Percentiles rank a stretch among this genome's conserved stretches.
Conservation (phyloP, 1,284 basidiomycete genomes). For the Irpex sp. region DNA sequence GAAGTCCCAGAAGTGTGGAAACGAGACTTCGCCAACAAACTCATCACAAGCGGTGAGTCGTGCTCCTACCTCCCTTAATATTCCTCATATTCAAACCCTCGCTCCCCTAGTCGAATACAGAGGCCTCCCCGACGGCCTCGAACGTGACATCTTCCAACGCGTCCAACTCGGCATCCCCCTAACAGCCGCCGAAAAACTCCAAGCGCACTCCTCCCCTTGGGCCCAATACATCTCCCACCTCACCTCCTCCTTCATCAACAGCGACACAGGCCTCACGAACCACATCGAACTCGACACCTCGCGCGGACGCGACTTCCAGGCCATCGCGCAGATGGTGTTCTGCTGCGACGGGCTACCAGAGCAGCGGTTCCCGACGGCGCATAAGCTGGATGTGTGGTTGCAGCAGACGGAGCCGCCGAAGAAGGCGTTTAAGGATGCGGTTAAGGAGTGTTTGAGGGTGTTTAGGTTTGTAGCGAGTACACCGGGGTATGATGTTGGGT, state of each 20-base stretch:
- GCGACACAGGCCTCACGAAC: constrained; percentile 36
- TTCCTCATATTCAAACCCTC: too few relatives aligned
- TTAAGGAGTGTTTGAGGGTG: constrained; percentile 43
- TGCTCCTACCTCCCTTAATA: too few relatives aligned
- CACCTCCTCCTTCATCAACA: too few relatives aligned
- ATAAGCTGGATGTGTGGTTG: constrained; percentile 57
- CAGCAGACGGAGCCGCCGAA: constrained; percentile 36
- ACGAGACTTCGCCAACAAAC: constrained; percentile 42
- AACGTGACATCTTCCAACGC: constrained; percentile 73
- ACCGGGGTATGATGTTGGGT: constrained; percentile 33
- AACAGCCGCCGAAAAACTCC: constrained; percentile 69
- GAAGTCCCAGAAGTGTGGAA: constrained; percentile 49
- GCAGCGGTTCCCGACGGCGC: constrained; percentile 42
- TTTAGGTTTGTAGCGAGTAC: constrained; percentile 49
- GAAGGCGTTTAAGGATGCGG: constrained; percentile 39
- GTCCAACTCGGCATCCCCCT: constrained; percentile 72
- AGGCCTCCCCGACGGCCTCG: constrained; percentile 37
- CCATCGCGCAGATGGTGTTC: constrained; percentile 58
- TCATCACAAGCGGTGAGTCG: constrained; percentile 58
- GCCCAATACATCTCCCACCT: constrained; percentile 41
- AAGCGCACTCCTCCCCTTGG: constrained; percentile 62
- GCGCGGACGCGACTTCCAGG: constrained; percentile 67
- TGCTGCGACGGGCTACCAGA: constrained; percentile 51
- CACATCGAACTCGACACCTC: constrained; percentile 53
- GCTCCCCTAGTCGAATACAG: constrained; percentile 49